These are phyloP conservation scores for Voacanga thouarsii DNA, from an alignment of 257 asterid species.

Conservation along the genomic window DNA sequence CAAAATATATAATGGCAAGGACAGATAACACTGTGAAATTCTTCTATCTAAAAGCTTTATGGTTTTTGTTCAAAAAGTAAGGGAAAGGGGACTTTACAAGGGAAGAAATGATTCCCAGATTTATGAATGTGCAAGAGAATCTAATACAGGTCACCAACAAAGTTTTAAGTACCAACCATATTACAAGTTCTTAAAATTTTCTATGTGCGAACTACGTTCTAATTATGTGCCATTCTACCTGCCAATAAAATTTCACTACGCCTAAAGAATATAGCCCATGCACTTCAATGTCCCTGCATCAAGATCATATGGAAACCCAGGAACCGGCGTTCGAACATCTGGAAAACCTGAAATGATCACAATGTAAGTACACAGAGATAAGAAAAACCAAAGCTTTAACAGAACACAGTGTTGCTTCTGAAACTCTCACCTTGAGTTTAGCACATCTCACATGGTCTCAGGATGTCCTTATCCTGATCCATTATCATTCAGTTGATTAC, in stretches of 20 bases:
- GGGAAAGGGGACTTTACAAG: conserved; percentile 5
- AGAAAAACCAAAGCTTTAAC: not conserved
- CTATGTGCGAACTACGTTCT: not conserved
- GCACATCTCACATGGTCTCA: not conserved
- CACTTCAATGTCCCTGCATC: not conserved
- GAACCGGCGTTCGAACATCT: not conserved
- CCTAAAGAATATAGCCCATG: not conserved
- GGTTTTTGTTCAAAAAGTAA: not conserved
- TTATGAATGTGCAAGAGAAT: not conserved
- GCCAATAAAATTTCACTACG: not conserved
- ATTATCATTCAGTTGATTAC: conserved; percentile 20
- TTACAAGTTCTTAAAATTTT: not conserved
- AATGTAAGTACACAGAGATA: not conserved
- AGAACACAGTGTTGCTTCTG: not conserved
- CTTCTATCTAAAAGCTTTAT: not conserved
- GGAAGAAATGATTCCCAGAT: not conserved
- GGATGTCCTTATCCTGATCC: conserved; percentile 9
- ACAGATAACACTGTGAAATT: not conserved
- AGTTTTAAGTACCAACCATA: not conserved
- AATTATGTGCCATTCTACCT: not conserved
- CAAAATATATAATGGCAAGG: not conserved
- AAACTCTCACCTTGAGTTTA: not conserved
- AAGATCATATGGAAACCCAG: conserved; percentile 4
- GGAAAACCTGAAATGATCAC: conserved; percentile 4
- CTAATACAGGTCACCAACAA: not conserved